A percentile compares a stretch with the other conserved stretches of the same genome.
These are phyloP conservation scores for Bremia lactucae DNA, from an alignment of 352 stramenopile species.

Conservation along the genomic window DNA sequence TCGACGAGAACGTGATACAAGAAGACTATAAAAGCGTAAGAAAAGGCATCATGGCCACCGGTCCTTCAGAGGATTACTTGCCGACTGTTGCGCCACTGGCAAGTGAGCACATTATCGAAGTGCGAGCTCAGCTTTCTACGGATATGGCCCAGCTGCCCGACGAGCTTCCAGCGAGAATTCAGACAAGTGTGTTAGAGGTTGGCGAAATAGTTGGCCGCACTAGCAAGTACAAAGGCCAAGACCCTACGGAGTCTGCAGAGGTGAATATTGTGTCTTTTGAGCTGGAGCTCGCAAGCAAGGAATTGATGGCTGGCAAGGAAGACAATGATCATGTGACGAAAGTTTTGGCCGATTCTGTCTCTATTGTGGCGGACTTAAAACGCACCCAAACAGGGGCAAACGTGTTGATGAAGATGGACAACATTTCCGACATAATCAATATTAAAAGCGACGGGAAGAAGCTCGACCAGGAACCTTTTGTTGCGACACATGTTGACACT, in stretches of 20 bases:
- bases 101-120: neutral
- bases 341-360: conserved; percentile 6
- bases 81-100: neutral
- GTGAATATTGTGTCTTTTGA: neutral
- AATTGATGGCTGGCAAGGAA: neutral
- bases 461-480: too few species aligned
- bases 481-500: too few species aligned
- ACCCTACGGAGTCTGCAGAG: neutral
- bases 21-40: neutral
- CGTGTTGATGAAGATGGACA: conserved; percentile 1
- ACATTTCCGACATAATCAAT: conserved; percentile 7
- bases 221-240: neutral
- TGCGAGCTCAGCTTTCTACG: neutral
- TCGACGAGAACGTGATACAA: neutral
- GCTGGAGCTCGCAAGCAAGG: neutral
- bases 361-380: conserved; percentile 10
- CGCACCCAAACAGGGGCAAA: conserved; percentile 9
- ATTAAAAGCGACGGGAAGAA: too few species aligned
- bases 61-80: neutral
- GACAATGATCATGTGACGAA: conserved; percentile 3
- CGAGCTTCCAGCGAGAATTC: neutral
- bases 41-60: neutral
- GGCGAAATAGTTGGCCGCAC: neutral
- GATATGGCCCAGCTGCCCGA: too few species aligned
- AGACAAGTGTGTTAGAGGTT: neutral